These are phyloP conservation scores for Rhizopogon salebrosus DNA, from an alignment of 768 basidiomycete genomes.

Conservation along the genomic window DNA sequence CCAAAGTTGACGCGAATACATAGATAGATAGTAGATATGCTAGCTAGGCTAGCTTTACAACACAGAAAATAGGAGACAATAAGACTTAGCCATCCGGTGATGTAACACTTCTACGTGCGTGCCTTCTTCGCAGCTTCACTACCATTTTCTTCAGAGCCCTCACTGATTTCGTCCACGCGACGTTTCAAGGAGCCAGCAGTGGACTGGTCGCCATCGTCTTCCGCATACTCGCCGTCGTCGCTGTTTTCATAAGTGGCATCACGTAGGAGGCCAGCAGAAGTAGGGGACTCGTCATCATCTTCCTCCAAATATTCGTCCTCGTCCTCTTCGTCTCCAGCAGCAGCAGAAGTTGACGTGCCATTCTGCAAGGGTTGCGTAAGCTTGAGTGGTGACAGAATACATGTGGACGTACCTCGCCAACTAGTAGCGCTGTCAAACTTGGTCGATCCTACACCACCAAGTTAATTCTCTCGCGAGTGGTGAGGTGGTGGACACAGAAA, in stretches of 20 bases:
- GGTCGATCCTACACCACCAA: conserved; percentile 6
- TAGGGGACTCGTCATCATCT: conserved; percentile 5
- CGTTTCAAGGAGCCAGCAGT: conserved; percentile 19
- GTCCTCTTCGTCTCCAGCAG: conserved; percentile 6
- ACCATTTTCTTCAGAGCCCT: background rate
- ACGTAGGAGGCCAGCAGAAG: conserved; percentile 16
- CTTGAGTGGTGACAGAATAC: background rate
- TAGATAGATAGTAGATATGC: background rate
- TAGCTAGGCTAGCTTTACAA: background rate
- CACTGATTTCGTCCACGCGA: conserved; percentile 16
- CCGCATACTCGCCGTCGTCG: conserved; percentile 6
- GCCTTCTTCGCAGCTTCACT: conserved; percentile 17
- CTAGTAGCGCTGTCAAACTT: conserved; percentile 18
- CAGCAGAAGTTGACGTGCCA: conserved; percentile 4
- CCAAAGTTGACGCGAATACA: background rate
- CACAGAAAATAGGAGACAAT: background rate
- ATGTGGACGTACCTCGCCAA: conserved; percentile 13
- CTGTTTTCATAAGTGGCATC: conserved; percentile 18
- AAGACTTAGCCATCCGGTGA: background rate
- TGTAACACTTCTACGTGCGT: conserved; percentile 3
- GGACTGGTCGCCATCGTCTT: conserved; percentile 1
- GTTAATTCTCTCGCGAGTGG: conserved; percentile 1
- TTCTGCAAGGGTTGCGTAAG: conserved; percentile 5
- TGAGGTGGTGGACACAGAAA: background rate
- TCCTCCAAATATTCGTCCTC: conserved; percentile 20